phyloP scores from a whole-genome alignment of 78 protist genomes.

The Guillardia theta region DNA sequence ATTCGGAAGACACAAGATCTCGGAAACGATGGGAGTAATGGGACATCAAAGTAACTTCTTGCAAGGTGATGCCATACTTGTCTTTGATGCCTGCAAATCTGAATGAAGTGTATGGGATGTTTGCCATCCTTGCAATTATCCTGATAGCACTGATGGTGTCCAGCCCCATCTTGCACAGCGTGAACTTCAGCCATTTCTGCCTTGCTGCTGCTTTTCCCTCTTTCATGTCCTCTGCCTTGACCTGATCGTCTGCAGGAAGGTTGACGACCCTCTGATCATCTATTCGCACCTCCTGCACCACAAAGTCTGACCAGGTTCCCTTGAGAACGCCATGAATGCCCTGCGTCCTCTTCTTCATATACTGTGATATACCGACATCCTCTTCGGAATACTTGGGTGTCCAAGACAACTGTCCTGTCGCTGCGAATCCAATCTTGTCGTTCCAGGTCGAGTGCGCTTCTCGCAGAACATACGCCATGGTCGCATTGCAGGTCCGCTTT shows the following conservation, averaged over 20 bases:
- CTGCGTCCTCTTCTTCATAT: background rate
- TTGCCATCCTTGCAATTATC: background rate
- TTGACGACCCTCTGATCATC: background rate
- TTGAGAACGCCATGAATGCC: background rate
- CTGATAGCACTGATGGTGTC: background rate
- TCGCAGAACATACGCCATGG: no score
- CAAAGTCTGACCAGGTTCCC: background rate
- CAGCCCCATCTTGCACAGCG: background rate
- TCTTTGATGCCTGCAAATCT: background rate
- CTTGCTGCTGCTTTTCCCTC: background rate
- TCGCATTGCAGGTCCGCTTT: no score
- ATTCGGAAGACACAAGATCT: background rate
- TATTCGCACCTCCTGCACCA: background rate
- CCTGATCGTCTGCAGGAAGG: background rate
- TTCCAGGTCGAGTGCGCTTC: background rate
- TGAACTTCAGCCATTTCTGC: background rate
- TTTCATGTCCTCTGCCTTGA: background rate
- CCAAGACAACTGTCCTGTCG: background rate
- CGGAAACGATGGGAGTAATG: background rate
- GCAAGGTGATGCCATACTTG: background rate
- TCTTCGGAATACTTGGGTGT: background rate
- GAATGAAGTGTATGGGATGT: background rate
- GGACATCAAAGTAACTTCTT: background rate
- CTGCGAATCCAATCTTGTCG: background rate
- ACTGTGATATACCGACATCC: background rate